Evolutionary conservation across 2,329 filamentous ascomycete species (phyloP).

Genomic region (Alternaria triticina): DNA sequence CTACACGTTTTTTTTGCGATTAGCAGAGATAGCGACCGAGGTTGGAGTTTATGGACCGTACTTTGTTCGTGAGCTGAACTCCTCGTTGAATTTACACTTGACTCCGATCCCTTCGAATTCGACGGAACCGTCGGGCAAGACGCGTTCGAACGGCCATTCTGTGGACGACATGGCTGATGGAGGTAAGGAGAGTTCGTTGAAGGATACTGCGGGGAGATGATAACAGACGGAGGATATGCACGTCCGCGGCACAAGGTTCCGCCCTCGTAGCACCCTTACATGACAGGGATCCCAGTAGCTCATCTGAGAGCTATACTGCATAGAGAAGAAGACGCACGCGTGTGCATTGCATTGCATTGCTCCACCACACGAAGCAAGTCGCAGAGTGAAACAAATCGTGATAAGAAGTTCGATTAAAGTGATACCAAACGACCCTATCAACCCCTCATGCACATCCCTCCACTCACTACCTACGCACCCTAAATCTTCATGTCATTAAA

Average conservation of each 20-base stretch:
- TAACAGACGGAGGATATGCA: neutral
- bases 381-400: neutral
- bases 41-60: neutral
- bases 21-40: neutral
- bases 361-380: neutral
- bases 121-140: neutral
- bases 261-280: neutral
- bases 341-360: neutral
- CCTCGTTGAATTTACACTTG: neutral
- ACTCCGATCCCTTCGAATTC: neutral
- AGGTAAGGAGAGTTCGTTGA: neutral
- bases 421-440: neutral
- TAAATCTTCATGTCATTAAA: slow-evolving; percentile 10
- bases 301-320: slow-evolving; percentile 42
- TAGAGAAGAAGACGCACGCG: neutral
- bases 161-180: too few species aligned
- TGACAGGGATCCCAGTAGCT: neutral
- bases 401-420: neutral
- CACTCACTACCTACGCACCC: neutral
- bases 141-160: neutral
- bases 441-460: neutral
- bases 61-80: neutral
- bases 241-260: neutral
- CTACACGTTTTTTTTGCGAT: neutral
- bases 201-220: neutral